Evolutionary conservation across 257 asterid genomes (phyloP).

Genomic region (Scutellaria baicalensis): DNA sequence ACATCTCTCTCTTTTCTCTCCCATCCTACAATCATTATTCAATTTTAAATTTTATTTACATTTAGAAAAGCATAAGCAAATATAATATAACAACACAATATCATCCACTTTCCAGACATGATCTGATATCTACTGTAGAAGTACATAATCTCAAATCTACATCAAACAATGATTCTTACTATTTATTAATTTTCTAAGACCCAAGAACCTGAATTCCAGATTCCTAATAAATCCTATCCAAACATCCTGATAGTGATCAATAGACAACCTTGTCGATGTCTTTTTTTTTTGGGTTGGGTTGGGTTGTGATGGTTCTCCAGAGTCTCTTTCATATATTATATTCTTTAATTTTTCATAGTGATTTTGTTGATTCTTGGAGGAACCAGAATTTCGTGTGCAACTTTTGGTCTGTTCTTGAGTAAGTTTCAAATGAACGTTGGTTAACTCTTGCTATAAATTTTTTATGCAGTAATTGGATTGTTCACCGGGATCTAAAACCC

Average conservation of each 20-base stretch:
- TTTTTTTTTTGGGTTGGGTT: not conserved
- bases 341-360: not conserved
- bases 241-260: not conserved
- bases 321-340: not conserved
- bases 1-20: no score
- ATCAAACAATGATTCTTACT: no score
- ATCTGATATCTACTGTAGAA: no score
- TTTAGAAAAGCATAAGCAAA: no score
- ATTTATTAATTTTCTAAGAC: not conserved
- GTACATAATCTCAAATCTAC: no score
- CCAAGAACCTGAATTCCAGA: not conserved
- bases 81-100: no score
- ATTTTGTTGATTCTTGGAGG: not conserved
- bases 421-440: not conserved
- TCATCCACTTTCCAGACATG: no score
- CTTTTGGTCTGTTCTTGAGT: not conserved
- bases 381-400: not conserved
- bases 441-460: constrained; percentile 7
- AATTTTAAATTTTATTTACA: no score
- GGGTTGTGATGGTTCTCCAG: not conserved
- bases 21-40: no score
- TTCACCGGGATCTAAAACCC: constrained; percentile 97
- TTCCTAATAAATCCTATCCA: no score
- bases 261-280: not conserved
- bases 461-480: constrained; percentile 89